Percentiles rank a stretch among this genome's conserved stretches.
Evolutionary conservation across 176 grass and related monocot genomes (phyloP).

Genomic region (Guadua angustifolia): DNA sequence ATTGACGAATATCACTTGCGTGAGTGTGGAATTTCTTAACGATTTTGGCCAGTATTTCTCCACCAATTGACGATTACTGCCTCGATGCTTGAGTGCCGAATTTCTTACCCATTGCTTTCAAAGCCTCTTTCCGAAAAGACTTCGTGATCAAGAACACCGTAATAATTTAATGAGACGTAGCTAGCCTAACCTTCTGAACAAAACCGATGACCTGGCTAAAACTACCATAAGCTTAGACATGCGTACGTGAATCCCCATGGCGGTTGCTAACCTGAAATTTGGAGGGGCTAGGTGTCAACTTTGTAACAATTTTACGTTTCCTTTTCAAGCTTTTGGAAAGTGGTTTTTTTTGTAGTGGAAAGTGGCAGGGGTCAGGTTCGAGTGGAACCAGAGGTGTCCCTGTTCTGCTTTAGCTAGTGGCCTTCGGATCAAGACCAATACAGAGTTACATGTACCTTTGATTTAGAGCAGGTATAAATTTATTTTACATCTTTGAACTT

Average conservation of each 20-base stretch:
- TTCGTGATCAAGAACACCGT: background rate
- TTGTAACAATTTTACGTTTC: background rate
- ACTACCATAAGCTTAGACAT: background rate
- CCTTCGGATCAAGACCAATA: constrained; percentile 32
- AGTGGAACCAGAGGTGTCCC: constrained; percentile 35
- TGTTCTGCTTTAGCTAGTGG: constrained; percentile 47
- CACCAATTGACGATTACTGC: background rate
- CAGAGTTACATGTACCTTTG: background rate
- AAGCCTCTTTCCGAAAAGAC: background rate
- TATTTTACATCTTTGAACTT: no score
- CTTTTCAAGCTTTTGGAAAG: constrained; percentile 42
- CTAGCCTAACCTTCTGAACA: background rate
- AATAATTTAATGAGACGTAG: background rate
- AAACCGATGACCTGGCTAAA: background rate
- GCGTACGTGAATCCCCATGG: background rate
- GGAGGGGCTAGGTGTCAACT: constrained; percentile 33
- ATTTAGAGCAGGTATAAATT: background rate
- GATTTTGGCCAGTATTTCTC: background rate
- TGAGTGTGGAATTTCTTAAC: background rate
- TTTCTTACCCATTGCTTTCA: background rate
- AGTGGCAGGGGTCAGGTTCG: constrained; percentile 27
- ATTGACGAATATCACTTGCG: background rate
- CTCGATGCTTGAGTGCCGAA: no score
- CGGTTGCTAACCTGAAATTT: background rate
- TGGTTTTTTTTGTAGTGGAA: constrained; percentile 22